phyloP scores from a whole-genome alignment of 2,329 filamentous ascomycete species.

The Coleophoma crateriformis region DNA sequence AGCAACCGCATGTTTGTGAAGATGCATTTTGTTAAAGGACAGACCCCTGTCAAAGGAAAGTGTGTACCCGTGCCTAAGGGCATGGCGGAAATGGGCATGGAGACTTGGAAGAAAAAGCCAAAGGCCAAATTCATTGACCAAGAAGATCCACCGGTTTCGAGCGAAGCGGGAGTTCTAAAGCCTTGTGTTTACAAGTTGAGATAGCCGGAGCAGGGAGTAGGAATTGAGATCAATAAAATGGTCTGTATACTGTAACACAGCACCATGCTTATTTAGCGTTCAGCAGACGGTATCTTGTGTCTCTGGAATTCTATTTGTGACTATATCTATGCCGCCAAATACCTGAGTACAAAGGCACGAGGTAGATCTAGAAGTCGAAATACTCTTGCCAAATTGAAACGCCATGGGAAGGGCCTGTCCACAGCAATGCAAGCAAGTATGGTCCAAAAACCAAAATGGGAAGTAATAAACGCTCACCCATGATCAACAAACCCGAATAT shows the following conservation, averaged over 20 bases:
- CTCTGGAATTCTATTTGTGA: too few species aligned
- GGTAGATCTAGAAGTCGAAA: neutral
- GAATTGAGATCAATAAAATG: too few species aligned
- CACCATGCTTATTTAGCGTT: too few species aligned
- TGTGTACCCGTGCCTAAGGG: slow-evolving; percentile 41
- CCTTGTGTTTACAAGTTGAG: slow-evolving; percentile 94
- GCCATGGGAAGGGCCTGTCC: too few species aligned
- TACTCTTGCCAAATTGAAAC: too few species aligned
- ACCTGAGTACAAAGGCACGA: neutral
- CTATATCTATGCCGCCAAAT: neutral
- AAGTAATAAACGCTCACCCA: too few species aligned
- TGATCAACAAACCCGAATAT: too few species aligned
- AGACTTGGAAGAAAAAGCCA: slow-evolving; percentile 62
- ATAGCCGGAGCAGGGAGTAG: slow-evolving; percentile 6
- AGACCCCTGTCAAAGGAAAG: slow-evolving; percentile 70
- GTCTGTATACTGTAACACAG: too few species aligned
- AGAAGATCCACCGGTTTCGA: slow-evolving; percentile 54
- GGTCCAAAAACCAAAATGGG: too few species aligned
- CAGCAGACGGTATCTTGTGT: too few species aligned
- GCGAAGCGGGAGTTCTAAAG: slow-evolving; percentile 69
- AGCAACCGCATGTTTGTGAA: slow-evolving; percentile 98
- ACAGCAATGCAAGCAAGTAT: too few species aligned
- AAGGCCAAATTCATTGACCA: slow-evolving; percentile 73
- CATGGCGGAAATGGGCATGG: slow-evolving; percentile 48
- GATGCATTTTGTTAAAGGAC: slow-evolving; percentile 90